phyloP scores from a whole-genome alignment of 1,284 basidiomycete species.

The Apiotrichum montevideense region DNA sequence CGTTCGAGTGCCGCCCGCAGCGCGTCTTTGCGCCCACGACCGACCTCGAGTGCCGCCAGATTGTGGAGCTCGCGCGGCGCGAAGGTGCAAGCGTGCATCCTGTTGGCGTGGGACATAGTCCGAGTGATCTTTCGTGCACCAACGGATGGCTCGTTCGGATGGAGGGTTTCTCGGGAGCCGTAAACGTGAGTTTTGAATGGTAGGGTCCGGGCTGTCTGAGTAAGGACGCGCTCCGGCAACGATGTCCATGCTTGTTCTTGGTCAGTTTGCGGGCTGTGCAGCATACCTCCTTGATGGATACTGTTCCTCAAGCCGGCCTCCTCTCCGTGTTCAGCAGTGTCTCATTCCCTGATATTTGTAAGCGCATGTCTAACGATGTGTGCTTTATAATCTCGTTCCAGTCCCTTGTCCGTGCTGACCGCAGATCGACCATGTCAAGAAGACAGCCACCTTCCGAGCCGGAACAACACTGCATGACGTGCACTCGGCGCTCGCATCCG shows the following conservation, averaged over 20 bases:
- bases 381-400: not conserved
- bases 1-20: conserved; percentile 48
- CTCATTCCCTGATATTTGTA: too few relatives aligned
- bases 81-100: conserved; percentile 69
- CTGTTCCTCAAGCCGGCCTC: too few relatives aligned
- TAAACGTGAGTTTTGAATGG: conserved; percentile 59
- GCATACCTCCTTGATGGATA: too few relatives aligned
- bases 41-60: conserved; percentile 64
- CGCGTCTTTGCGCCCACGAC: conserved; percentile 69
- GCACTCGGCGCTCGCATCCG: conserved; percentile 58
- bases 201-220: too few relatives aligned
- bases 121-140: conserved; percentile 85
- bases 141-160: conserved; percentile 74
- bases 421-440: conserved; percentile 66
- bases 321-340: too few relatives aligned
- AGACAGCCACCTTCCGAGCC: conserved; percentile 57
- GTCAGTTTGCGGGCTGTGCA: too few relatives aligned
- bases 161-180: conserved; percentile 59
- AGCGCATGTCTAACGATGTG: too few relatives aligned
- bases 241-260: too few relatives aligned
- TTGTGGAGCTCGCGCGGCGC: conserved; percentile 76
- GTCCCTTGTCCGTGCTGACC: conserved; percentile 57
- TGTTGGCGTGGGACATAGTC: conserved; percentile 85
- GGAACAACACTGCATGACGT: conserved; percentile 73
- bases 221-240: too few relatives aligned